Evolutionary conservation across 495 filamentous ascomycete genomes (phyloP).

Genomic region (Penicillium odoratum): DNA sequence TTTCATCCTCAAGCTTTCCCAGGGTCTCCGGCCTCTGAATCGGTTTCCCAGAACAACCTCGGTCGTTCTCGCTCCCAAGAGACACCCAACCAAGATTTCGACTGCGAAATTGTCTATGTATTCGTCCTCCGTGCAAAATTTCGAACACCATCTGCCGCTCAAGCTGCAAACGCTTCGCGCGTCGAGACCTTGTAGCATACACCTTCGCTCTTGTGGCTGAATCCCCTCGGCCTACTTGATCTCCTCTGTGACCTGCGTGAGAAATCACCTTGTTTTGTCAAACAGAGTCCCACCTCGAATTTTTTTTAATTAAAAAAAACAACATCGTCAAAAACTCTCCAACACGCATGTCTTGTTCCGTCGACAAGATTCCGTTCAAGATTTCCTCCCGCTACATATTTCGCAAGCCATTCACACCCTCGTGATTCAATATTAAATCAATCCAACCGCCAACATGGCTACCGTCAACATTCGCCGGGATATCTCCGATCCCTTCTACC

Average conservation of each 20-base stretch:
- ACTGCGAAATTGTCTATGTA: slow-evolving; percentile 69
- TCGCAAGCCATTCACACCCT: slow-evolving; percentile 24
- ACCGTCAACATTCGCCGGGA: slow-evolving; percentile 98
- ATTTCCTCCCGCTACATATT: slow-evolving; percentile 40
- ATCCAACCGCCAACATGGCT: slow-evolving; percentile 67
- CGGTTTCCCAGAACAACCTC: slow-evolving; percentile 36
- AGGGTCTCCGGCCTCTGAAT: slow-evolving; percentile 32
- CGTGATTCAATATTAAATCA: slow-evolving; percentile 18
- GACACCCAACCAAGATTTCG: slow-evolving; percentile 38
- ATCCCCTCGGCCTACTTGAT: slow-evolving; percentile 22
- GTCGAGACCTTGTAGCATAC: slow-evolving; percentile 83
- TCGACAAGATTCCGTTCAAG: slow-evolving; percentile 42
- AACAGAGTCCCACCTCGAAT: slow-evolving; percentile 39
- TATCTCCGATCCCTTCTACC: slow-evolving; percentile 98
- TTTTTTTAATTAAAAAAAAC: slow-evolving; percentile 42
- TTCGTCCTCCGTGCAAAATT: slow-evolving; percentile 73
- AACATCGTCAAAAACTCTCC: slow-evolving; percentile 28
- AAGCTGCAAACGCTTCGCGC: slow-evolving; percentile 92
- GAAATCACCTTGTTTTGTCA: slow-evolving; percentile 12
- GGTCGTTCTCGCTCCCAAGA: slow-evolving; percentile 41
- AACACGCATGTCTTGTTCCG: slow-evolving; percentile 56
- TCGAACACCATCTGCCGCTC: slow-evolving; percentile 81
- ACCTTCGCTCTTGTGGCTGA: slow-evolving; percentile 87
- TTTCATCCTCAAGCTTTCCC: slow-evolving; percentile 17
- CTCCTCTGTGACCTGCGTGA: slow-evolving; percentile 27